Conservation (phyloP, 306 rosid species). For the Coriaria nepalensis region DNA sequence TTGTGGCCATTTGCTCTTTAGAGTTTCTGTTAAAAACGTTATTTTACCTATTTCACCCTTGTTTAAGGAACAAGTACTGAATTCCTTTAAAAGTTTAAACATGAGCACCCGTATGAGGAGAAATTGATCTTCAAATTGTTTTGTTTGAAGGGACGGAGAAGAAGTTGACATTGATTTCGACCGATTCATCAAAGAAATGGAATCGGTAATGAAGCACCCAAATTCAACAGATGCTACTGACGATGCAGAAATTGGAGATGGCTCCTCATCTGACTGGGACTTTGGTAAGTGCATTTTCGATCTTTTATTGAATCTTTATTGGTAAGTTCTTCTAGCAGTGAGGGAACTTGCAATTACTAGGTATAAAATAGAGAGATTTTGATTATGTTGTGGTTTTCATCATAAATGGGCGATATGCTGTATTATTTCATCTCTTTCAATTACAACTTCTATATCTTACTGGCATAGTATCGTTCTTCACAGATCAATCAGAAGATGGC, state of each 20-base stretch:
- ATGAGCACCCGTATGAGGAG: no score
- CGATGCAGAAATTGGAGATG: constrained; percentile 42
- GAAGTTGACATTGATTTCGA: constrained; percentile 74
- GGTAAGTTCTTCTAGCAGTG: background rate
- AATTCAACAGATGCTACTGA: constrained; percentile 28
- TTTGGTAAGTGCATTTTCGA: constrained; percentile 37
- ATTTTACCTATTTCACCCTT: no score
- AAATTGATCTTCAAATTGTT: constrained; percentile 7
- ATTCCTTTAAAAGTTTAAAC: no score
- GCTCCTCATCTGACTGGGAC: constrained; percentile 66
- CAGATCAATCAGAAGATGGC: constrained; percentile 64
- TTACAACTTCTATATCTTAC: constrained; percentile 2
- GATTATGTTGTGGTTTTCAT: background rate
- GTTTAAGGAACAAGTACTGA: no score
- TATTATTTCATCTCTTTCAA: background rate
- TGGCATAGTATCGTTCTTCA: background rate
- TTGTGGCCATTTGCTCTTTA: no score
- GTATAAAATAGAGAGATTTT: no score
- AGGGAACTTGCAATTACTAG: no score
- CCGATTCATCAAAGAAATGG: constrained; percentile 59
- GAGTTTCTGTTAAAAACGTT: no score
- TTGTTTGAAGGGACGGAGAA: constrained; percentile 42
- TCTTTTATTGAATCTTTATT: background rate
- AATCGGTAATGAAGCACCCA: constrained; percentile 50
- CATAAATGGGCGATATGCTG: no score